phyloP scores from a whole-genome alignment of 1,284 basidiomycete genomes.

The Wolfiporia cocos region DNA sequence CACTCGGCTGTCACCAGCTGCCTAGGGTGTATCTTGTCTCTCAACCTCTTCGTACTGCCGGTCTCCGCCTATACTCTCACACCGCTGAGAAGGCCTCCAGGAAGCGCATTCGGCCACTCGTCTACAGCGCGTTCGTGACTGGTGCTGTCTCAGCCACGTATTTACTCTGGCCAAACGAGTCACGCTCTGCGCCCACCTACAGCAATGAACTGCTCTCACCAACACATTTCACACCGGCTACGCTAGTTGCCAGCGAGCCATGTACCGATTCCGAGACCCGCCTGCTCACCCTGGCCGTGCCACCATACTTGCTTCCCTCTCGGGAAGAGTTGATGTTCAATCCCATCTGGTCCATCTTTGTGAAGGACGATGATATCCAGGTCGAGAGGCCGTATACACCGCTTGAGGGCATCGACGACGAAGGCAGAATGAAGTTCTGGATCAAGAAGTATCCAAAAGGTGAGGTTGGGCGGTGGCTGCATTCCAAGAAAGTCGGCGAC shows the following conservation, averaged over 20 bases:
- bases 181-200: conserved; percentile 32
- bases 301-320: conserved; percentile 35
- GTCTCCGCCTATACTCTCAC: neutral
- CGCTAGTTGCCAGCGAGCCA: conserved; percentile 45
- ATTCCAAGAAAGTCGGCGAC: conserved; percentile 63
- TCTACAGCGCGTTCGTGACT: conserved; percentile 3
- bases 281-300: conserved; percentile 54
- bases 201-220: conserved; percentile 39
- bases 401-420: conserved; percentile 56
- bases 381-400: conserved; percentile 87
- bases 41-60: neutral
- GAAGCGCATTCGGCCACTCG: neutral
- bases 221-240: conserved; percentile 57
- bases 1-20: conserved; percentile 3
- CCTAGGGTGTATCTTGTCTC: neutral
- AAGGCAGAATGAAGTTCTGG: conserved; percentile 67
- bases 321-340: conserved; percentile 16
- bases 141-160: conserved; percentile 34
- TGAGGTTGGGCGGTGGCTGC: conserved; percentile 79
- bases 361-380: conserved; percentile 85
- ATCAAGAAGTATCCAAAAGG: conserved; percentile 74
- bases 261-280: conserved; percentile 33
- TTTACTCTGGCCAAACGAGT: conserved; percentile 42
- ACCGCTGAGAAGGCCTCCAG: neutral
- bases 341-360: conserved; percentile 71